phyloP scores from a whole-genome alignment of 2,329 filamentous ascomycete genomes.

The Xylaria sp. region DNA sequence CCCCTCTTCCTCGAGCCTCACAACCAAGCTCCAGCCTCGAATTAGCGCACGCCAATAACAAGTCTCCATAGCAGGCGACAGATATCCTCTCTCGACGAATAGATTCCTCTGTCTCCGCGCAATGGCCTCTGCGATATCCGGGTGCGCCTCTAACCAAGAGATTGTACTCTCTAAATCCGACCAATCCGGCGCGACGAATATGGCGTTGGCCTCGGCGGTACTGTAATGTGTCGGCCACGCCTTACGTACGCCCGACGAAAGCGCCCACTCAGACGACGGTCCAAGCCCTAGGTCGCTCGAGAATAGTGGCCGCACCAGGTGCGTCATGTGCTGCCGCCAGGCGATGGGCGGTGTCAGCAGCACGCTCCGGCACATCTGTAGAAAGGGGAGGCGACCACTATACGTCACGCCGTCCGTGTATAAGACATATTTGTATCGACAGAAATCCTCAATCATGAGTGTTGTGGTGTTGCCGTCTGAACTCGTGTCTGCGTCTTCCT shows the following conservation, averaged over 20 bases:
- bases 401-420: conserved; percentile 31
- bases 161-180: conserved; percentile 26
- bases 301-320: conserved; percentile 22
- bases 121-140: conserved; percentile 24
- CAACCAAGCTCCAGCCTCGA: conserved; percentile 29
- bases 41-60: conserved; percentile 34
- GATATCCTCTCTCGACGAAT: conserved; percentile 27
- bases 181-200: conserved; percentile 34
- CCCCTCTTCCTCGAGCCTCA: conserved; percentile 20
- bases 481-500: neutral
- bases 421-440: conserved; percentile 30
- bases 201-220: conserved; percentile 24
- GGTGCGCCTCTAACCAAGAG: conserved; percentile 26
- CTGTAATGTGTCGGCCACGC: conserved; percentile 24
- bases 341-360: conserved; percentile 20
- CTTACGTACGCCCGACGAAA: neutral
- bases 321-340: conserved; percentile 30
- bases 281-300: conserved; percentile 16
- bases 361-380: conserved; percentile 29
- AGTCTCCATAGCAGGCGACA: conserved; percentile 31
- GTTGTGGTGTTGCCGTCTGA: neutral
- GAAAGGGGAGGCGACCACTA: conserved; percentile 25
- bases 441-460: conserved; percentile 30
- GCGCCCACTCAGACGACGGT: neutral
- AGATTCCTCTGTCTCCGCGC: conserved; percentile 29